Evolutionary conservation across 1,284 basidiomycete species (phyloP).

Genomic region (Malassezia pachydermatis): DNA sequence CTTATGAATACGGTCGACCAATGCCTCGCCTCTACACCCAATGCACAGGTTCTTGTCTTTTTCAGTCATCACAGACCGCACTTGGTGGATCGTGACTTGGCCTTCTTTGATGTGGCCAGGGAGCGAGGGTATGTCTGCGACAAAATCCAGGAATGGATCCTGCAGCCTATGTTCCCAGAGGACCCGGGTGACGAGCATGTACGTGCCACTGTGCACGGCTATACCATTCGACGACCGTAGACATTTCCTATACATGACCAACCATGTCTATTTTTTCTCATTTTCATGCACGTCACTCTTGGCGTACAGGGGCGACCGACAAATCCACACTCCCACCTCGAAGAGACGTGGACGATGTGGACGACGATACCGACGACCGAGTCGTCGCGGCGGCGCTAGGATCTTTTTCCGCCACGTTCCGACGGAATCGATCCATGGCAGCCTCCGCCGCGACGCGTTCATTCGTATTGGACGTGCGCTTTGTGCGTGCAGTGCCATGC

Average conservation of each 20-base stretch:
- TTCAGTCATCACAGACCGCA: conserved; percentile 82
- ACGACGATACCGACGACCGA: too few relatives aligned
- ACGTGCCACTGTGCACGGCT: conserved; percentile 33
- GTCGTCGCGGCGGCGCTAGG: not conserved
- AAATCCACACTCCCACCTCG: too few relatives aligned
- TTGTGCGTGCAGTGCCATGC: conserved; percentile 23
- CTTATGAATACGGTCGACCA: conserved; percentile 65
- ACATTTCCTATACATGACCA: too few relatives aligned
- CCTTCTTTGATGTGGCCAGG: conserved; percentile 66
- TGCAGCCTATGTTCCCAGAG: conserved; percentile 35
- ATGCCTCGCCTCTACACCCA: conserved; percentile 35
- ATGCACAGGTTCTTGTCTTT: conserved; percentile 62
- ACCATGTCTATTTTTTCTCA: too few relatives aligned
- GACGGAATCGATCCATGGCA: conserved; percentile 23
- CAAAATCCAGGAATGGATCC: conserved; percentile 59
- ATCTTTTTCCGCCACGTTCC: conserved; percentile 10
- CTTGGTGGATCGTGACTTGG: conserved; percentile 68
- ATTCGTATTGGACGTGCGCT: conserved; percentile 11
- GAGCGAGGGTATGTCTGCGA: conserved; percentile 65
- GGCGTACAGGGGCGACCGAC: too few relatives aligned
- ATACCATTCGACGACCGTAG: not conserved
- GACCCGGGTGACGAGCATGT: conserved; percentile 34
- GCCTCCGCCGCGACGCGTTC: conserved; percentile 22
- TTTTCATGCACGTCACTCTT: too few relatives aligned
- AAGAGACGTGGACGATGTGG: too few relatives aligned